Evolutionary conservation across 192 early-diverging fungal genomes (phyloP), one percentile per base, ranked within the genome.

Genomic region (Coemansia sp.): DNA sequence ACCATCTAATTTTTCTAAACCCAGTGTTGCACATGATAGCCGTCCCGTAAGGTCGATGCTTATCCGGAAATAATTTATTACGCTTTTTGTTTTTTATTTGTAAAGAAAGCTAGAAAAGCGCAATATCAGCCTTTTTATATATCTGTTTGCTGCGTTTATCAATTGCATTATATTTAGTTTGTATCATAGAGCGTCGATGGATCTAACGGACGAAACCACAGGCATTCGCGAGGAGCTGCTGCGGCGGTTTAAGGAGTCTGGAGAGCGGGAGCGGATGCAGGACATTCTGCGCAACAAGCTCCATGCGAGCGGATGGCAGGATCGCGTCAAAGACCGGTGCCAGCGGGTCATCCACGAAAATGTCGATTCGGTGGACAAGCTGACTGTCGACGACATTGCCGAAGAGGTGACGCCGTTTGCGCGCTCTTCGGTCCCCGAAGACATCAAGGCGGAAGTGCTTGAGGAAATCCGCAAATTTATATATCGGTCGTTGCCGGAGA

Each of bases 221-320:
- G 68, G 64, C 9, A 57, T 80, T 35, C 61, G 77, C 23, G 77
- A 73, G 47, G 77, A 80, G 54, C 63, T 80, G 44, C 64, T 80
- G 30, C 56, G 72, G 27, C 58, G 62, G 49, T 80, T 80, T 32
- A 74, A 74, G 30, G 77, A 80, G 60, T 74, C 77, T 3, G 77
- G 77, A 14, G 77, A 80, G 43, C 66, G 77, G 29, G 77, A 80
- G 63, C 59, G 77, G 50, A 53, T 80, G 53, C 77, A 80, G 45
- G 77, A 80, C 55, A 69, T 80, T 19, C 49, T 80, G 54, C 70
- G 71, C 52, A 70, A 57, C 64, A 73, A 74, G 54, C 63, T 80
- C 19, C 55, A 74, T 27, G 56, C 67, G 35, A 73, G 71, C 50
- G 77, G 77, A 22, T 80, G 77, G 77, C 77, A 80, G 38, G 77